Percentiles rank a stretch among this genome's conserved stretches.
These are phyloP conservation scores for Suhomyces kunorum DNA, from an alignment of 1,139 yeast genomes.

Conservation along the genomic window DNA sequence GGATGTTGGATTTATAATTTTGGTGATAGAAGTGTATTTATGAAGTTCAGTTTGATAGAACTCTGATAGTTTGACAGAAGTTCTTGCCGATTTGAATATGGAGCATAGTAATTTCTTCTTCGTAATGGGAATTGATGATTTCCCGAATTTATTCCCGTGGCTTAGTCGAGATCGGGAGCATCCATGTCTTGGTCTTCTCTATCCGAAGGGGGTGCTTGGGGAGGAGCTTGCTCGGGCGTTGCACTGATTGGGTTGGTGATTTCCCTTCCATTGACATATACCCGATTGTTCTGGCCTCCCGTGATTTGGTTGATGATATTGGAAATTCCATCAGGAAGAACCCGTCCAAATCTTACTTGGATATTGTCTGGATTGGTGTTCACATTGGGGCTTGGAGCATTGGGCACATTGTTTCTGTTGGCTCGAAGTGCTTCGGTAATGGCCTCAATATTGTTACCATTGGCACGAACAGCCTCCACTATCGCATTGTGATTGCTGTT, in stretches of 20 bases:
- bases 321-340: conserved; percentile 17
- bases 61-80: no score
- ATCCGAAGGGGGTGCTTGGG: neutral
- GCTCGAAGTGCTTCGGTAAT: conserved; percentile 2
- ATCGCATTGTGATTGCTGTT: conserved; percentile 1
- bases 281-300: conserved; percentile 13
- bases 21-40: no score
- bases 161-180: conserved; percentile 18
- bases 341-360: conserved; percentile 10
- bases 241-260: conserved; percentile 1
- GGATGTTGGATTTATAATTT: no score
- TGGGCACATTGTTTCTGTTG: neutral
- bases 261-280: conserved; percentile 17
- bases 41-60: no score
- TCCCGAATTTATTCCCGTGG: no score
- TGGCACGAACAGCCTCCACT: conserved; percentile 1
- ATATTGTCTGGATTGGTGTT: conserved; percentile 8
- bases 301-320: conserved; percentile 17
- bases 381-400: neutral
- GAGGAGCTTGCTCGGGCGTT: neutral
- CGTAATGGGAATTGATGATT: neutral
- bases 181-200: conserved; percentile 11
- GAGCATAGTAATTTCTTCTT: neutral
- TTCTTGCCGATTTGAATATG: no score
- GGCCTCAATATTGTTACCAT: conserved; percentile 1